Base-by-base conservation (phyloP, 2,329 filamentous ascomycete genomes). In the Claviceps spartinae region DNA sequence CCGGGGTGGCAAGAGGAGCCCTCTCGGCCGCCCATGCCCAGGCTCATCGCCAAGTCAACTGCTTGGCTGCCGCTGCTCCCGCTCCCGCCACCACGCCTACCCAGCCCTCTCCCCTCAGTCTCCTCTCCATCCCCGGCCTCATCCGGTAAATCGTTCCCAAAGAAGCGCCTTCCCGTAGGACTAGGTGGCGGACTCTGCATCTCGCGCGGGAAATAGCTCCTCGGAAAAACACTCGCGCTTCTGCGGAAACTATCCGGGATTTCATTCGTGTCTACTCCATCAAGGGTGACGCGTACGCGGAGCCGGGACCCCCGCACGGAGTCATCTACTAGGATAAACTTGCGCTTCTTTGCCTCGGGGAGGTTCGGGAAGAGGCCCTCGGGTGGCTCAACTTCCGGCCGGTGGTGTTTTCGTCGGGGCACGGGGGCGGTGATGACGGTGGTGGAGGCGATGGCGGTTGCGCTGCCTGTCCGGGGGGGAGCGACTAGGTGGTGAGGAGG, bases 271-370 rank as follows among this genome's bases (percentile, higher is more conserved):
- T 96, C 86, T 60, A 96, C 89, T 45, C 84, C 83, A 63, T 96
- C 88, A n/a, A 98, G 81, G 56, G 86, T 93, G 49, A 96, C 90
- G 55, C 90, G 85, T 46, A 97, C 90, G 16, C 91, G 83, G 1
- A 96, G 83, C 43, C 89, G 81, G 49, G 81, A 84, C 50, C 85
- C 85, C 38, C 88, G 84, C 56, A 89, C 85, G 50, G 81, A 83
- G 66, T 97, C 91, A 58, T 96, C 90, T 30, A 97, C 89, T 9
- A 97, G 79, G 59, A 97, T 95, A 68, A 97, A 97, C 69, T 96
- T 97, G 64, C 91, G 85, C 63, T 88, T 88, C 72, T 95, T 95
- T 50, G 85, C 83, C 62, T 93, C 88, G 1, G 90, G 89, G 50
- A 95, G 78, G 58, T 93, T 85, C 48, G 88, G 88, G 66, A 96